These are phyloP conservation scores for Reticulascus tulasneorum DNA, from an alignment of 2,329 filamentous ascomycete genomes.

Conservation along the genomic window DNA sequence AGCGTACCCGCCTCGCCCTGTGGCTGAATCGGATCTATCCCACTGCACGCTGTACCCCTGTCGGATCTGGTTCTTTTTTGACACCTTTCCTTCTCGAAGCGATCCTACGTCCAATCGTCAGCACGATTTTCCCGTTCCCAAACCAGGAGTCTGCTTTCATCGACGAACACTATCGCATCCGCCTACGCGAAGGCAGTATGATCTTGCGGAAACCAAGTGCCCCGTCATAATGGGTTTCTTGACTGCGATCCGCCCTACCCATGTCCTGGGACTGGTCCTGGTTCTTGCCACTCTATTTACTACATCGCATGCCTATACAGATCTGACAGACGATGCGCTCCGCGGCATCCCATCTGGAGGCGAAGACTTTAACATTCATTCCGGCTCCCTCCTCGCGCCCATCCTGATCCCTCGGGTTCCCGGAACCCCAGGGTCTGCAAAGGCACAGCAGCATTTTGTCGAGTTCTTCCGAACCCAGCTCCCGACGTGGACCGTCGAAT, in stretches of 20 bases:
- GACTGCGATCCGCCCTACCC: constrained; percentile 10
- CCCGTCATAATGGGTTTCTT: constrained; percentile 10
- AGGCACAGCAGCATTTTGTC: constrained; percentile 76
- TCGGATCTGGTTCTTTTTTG: no score
- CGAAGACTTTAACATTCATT: constrained; percentile 73
- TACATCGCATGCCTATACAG: constrained; percentile 35
- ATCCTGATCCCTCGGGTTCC: constrained; percentile 87
- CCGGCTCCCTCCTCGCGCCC: constrained; percentile 73
- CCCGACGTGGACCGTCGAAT: constrained; percentile 73
- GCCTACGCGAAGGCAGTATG: constrained; percentile 7
- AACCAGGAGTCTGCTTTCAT: no score
- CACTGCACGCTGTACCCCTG: no score
- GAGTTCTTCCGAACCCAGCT: constrained; percentile 73
- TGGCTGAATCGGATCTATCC: no score
- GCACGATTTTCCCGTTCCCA: no score
- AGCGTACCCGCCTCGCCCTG: no score
- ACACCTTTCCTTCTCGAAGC: no score
- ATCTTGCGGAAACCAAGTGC: constrained; percentile 7
- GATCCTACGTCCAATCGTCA: no score
- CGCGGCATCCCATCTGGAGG: constrained; percentile 67
- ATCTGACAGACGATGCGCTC: constrained; percentile 72
- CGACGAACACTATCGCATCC: background rate
- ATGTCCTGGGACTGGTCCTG: constrained; percentile 13
- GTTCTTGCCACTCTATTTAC: constrained; percentile 18
- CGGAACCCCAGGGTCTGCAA: constrained; percentile 70